Conservation (phyloP, 2,329 filamentous ascomycete species). For the Epichloe gansuensis region DNA sequence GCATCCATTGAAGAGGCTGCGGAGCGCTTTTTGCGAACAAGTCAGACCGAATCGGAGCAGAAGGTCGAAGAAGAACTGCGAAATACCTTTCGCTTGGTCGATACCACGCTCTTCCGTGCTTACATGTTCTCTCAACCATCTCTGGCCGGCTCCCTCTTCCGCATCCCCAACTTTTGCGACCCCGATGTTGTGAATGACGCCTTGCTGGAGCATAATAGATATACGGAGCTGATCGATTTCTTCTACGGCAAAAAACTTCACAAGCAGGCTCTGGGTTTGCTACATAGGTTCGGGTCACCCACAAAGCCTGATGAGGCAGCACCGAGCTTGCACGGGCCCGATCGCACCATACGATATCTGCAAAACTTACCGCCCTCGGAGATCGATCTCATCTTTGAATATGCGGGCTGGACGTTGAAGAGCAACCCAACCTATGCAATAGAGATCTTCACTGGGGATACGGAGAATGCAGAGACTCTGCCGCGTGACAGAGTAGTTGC, state of each 20-base stretch:
- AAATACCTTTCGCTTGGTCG: conserved; percentile 69
- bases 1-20: conserved; percentile 36
- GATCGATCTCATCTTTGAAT: conserved; percentile 84
- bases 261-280: conserved; percentile 67
- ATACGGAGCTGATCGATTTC: conserved; percentile 94
- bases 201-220: conserved; percentile 74
- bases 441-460: conserved; percentile 87
- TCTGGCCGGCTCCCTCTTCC: conserved; percentile 79
- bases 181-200: conserved; percentile 91
- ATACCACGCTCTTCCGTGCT: conserved; percentile 85
- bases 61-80: conserved; percentile 60
- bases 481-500: conserved; percentile 62
- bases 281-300: conserved; percentile 65
- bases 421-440: conserved; percentile 64
- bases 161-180: conserved; percentile 94
- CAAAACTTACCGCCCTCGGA: conserved; percentile 76
- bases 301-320: conserved; percentile 36
- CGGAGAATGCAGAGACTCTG: conserved; percentile 84
- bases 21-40: conserved; percentile 41
- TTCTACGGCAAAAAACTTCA: conserved; percentile 92
- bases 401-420: conserved; percentile 75
- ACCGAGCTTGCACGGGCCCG: conserved; percentile 59
- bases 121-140: conserved; percentile 88
- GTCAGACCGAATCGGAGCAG: conserved; percentile 35
- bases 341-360: conserved; percentile 77